Evolutionary conservation across 495 filamentous ascomycete genomes (phyloP).

Genomic region (Penicillium alfredii): DNA sequence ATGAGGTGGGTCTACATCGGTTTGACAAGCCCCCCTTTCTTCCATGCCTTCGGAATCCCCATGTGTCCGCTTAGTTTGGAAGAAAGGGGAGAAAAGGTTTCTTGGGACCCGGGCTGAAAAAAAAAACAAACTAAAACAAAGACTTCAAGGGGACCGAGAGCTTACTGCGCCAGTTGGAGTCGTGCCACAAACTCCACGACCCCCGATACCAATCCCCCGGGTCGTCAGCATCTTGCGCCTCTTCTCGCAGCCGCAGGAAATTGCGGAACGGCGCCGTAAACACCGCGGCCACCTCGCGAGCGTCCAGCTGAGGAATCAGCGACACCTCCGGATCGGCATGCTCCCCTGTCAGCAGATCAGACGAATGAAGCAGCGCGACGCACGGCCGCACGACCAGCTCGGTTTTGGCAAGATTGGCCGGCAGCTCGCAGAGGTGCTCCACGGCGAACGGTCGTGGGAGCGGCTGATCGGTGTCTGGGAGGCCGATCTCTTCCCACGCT

Average conservation of each 20-base stretch:
- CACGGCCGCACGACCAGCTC: constrained; percentile 79
- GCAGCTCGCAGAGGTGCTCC: constrained; percentile 79
- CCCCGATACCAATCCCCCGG: constrained; percentile 55
- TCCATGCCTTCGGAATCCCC: constrained; percentile 5
- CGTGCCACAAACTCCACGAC: constrained; percentile 55
- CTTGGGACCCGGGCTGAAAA: no score
- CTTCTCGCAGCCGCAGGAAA: constrained; percentile 54
- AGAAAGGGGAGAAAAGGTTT: no score
- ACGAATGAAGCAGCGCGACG: constrained; percentile 72
- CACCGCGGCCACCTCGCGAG: constrained; percentile 83
- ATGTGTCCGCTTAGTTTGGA: constrained; percentile 4
- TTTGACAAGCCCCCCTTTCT: constrained; percentile 1
- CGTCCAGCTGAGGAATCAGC: constrained; percentile 72
- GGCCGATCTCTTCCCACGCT: constrained; percentile 85
- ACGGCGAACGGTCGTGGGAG: constrained; percentile 67
- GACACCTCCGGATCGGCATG: constrained; percentile 55
- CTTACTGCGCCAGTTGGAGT: constrained; percentile 55
- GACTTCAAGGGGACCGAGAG: no score
- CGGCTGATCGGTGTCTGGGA: constrained; percentile 57
- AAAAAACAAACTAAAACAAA: constrained; percentile 7
- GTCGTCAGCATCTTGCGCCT: constrained; percentile 21
- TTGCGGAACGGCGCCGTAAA: constrained; percentile 78
- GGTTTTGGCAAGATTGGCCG: constrained; percentile 71
- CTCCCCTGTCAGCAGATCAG: constrained; percentile 31
- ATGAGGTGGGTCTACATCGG: no score